phyloP scores from a whole-genome alignment of 1,284 basidiomycete species.

The Ustilago loliicola region DNA sequence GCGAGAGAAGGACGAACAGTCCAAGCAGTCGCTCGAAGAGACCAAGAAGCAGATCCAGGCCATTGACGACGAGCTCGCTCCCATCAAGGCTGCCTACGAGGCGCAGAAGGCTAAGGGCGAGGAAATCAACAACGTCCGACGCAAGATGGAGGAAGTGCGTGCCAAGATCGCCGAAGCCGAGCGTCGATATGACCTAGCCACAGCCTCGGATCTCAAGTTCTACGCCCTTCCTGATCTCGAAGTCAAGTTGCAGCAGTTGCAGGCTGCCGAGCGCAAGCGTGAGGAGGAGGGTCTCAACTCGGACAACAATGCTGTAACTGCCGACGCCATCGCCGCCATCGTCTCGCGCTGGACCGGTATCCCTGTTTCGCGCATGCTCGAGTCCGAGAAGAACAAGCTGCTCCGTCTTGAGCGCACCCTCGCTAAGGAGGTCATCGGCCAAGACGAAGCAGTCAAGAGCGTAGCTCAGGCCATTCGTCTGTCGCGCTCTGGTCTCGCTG shows the following conservation, averaged over 20 bases:
- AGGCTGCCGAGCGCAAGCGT: conserved; percentile 72
- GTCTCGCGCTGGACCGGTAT: conserved; percentile 74
- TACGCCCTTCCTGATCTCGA: conserved; percentile 92
- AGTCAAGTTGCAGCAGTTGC: conserved; percentile 76
- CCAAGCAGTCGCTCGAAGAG: conserved; percentile 84
- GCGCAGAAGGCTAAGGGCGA: conserved; percentile 88
- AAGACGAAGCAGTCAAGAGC: conserved; percentile 75
- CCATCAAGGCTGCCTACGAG: conserved; percentile 89
- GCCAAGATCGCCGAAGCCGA: conserved; percentile 96
- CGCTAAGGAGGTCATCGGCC: conserved; percentile 73
- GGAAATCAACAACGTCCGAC: conserved; percentile 83
- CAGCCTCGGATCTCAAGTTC: conserved; percentile 85
- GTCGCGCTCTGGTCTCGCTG: conserved; percentile 75
- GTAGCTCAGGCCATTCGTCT: conserved; percentile 76
- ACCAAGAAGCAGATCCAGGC: conserved; percentile 86
- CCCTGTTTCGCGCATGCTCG: conserved; percentile 71
- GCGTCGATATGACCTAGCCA: conserved; percentile 76
- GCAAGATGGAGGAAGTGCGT: conserved; percentile 90
- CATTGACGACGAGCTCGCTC: conserved; percentile 89
- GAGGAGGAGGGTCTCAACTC: conserved; percentile 67
- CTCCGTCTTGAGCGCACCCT: conserved; percentile 65
- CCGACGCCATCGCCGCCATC: conserved; percentile 74
- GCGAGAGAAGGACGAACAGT: conserved; percentile 84
- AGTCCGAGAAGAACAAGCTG: conserved; percentile 68
- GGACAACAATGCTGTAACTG: conserved; percentile 62